Conservation (phyloP, 2,329 filamentous ascomycete species). For the Didymella lethalis region DNA sequence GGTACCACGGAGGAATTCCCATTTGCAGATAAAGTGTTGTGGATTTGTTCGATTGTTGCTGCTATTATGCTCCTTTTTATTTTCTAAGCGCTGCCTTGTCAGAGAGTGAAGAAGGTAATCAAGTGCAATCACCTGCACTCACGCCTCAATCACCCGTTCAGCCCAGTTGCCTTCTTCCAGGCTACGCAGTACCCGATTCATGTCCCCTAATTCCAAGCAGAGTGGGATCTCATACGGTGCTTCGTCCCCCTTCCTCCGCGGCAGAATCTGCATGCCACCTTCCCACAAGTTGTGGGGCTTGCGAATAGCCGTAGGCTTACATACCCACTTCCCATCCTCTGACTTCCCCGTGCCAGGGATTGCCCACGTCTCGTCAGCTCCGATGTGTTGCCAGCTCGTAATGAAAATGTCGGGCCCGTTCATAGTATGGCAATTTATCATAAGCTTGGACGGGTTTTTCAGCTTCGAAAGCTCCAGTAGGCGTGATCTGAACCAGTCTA, state of each 20-base stretch:
- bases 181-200: constrained; percentile 22
- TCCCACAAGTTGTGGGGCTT: constrained; percentile 32
- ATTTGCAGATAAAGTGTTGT: neutral
- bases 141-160: constrained; percentile 1
- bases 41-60: neutral
- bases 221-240: constrained; percentile 28
- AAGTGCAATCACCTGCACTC: neutral
- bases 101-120: neutral
- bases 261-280: constrained; percentile 36
- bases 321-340: neutral
- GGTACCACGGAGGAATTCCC: neutral
- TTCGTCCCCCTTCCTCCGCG: constrained; percentile 17
- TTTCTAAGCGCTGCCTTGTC: neutral
- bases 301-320: constrained; percentile 31
- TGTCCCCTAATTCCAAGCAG: constrained; percentile 31
- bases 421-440: constrained; percentile 9
- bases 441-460: constrained; percentile 13
- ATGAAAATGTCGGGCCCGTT: constrained; percentile 40
- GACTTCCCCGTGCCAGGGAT: constrained; percentile 31
- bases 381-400: constrained; percentile 41
- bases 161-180: constrained; percentile 13
- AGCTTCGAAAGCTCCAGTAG: constrained; percentile 17
- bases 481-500: constrained; percentile 25
- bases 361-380: constrained; percentile 31
- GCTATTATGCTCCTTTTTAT: neutral